Evolutionary conservation across 192 early-diverging fungal species (phyloP), one percentile per base, ranked within the genome.

Genomic region (Coemansia guatemalensis): DNA sequence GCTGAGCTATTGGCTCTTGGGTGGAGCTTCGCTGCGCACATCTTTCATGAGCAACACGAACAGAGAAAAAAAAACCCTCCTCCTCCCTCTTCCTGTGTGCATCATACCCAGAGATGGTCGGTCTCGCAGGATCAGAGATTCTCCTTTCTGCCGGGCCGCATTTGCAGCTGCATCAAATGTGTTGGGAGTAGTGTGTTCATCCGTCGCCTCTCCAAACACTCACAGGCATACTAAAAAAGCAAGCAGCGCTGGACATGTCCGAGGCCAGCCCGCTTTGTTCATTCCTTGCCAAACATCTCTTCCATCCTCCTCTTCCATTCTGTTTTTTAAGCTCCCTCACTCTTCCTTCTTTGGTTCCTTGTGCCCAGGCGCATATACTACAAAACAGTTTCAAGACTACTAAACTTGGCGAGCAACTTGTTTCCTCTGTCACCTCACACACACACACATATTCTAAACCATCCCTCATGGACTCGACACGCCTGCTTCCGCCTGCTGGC

Each of bases 111-210:
- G 33, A 30, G 39, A 35, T 30, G 58, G 58, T 26, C 26, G 47
- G 26, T 49, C 58, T 30, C 58, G 48, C 58, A 60, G 48, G 20
- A 59, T 26, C 44, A 60, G 30, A 60, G 58, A 60, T 60, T 60
- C 58, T 60, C 58, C 58, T 60, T 60, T 60, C 58, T 60, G 58
- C 58, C 48, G 56, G 33, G 58, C 24, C 25, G 27, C 27, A 30
- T 29, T 29, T n/a, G 47, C 39, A 11, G 22, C 32, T 44, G 8
- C 25, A 21, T 17, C 4, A 44, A 11, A 20, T 30, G 8, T 48
- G 58, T 48, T 60, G 56, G n/a, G 22, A 29, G 58, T 24, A 60
- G 48, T 30, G 8, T 24, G 58, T 60, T 60, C 58, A 50, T 44
- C 58, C 58, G 47, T 23, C 26, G 5, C 9, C 35, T 39, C 11